Percentiles rank a stretch among this genome's conserved stretches.
These are phyloP conservation scores for Eurotiales sp. DNA, from an alignment of 2,329 filamentous ascomycete species.

Conservation along the genomic window DNA sequence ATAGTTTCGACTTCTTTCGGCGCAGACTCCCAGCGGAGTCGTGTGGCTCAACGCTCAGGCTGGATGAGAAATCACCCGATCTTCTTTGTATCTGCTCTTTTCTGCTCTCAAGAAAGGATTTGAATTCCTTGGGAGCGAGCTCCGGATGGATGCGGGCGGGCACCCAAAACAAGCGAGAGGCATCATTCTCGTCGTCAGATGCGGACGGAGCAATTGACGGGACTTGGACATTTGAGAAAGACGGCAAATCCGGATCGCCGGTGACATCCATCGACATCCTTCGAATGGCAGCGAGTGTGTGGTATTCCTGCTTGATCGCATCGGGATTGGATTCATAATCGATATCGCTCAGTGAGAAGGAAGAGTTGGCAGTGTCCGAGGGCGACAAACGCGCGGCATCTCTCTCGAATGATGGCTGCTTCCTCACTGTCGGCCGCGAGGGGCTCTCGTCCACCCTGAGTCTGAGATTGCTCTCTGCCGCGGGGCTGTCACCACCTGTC, in stretches of 20 bases:
- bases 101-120: slow-evolving; percentile 89
- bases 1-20: slow-evolving; percentile 94
- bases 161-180: slow-evolving; percentile 89
- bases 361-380: slow-evolving; percentile 55
- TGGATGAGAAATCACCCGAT: slow-evolving; percentile 67
- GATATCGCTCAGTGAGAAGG: slow-evolving; percentile 73
- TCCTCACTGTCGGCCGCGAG: slow-evolving; percentile 16
- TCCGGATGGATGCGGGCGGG: slow-evolving; percentile 92
- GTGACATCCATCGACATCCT: slow-evolving; percentile 93
- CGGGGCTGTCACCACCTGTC: slow-evolving; percentile 26
- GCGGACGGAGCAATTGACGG: slow-evolving; percentile 41
- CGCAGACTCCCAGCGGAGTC: slow-evolving; percentile 59
- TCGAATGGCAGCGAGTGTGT: slow-evolving; percentile 83
- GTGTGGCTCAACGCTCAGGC: slow-evolving; percentile 51
- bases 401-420: slow-evolving; percentile 30
- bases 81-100: slow-evolving; percentile 84
- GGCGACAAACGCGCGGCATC: slow-evolving; percentile 53
- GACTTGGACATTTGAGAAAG: slow-evolving; percentile 38
- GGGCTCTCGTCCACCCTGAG: slow-evolving; percentile 19
- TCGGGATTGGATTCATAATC: slow-evolving; percentile 87
- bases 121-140: slow-evolving; percentile 92
- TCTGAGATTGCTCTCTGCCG: slow-evolving; percentile 28
- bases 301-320: slow-evolving; percentile 86
- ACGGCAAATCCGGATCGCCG: slow-evolving; percentile 54
- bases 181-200: slow-evolving; percentile 73